Percentiles rank a stretch among this genome's conserved stretches.
These are phyloP conservation scores for Epichloe baconii DNA, from an alignment of 2,329 filamentous ascomycete species.

Conservation along the genomic window DNA sequence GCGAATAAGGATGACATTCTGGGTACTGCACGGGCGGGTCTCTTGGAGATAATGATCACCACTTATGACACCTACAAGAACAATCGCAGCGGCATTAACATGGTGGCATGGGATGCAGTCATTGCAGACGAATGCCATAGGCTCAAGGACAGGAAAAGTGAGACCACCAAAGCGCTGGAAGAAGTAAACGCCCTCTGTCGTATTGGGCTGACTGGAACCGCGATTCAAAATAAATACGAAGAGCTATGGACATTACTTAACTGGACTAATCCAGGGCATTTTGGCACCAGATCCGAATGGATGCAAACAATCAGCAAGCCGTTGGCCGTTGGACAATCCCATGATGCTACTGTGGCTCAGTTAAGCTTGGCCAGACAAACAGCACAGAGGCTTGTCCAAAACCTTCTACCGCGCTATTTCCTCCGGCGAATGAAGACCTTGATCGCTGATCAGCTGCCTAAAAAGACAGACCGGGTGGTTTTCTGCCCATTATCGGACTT, in stretches of 20 bases:
- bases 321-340: slow-evolving; percentile 76
- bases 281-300: slow-evolving; percentile 59
- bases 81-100: slow-evolving; percentile 60
- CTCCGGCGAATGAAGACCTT: slow-evolving; percentile 84
- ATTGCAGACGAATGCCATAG: slow-evolving; percentile 89
- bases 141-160: slow-evolving; percentile 56
- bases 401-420: slow-evolving; percentile 81
- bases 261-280: slow-evolving; percentile 80
- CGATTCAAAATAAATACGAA: slow-evolving; percentile 96
- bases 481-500: slow-evolving; percentile 82
- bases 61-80: slow-evolving; percentile 88
- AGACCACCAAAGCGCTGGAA: slow-evolving; percentile 76
- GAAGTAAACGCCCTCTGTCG: slow-evolving; percentile 83
- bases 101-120: slow-evolving; percentile 83
- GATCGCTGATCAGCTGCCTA: slow-evolving; percentile 84
- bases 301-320: slow-evolving; percentile 64
- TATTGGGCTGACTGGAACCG: slow-evolving; percentile 87
- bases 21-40: slow-evolving; percentile 58
- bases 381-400: slow-evolving; percentile 72
- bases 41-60: slow-evolving; percentile 82
- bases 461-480: slow-evolving; percentile 86
- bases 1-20: slow-evolving; percentile 53
- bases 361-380: slow-evolving; percentile 70
- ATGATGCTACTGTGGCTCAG: slow-evolving; percentile 75
- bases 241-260: slow-evolving; percentile 94